Percentiles rank a stretch among this genome's conserved stretches.
phyloP scores from a whole-genome alignment of 805 yeast species.

The Wickerhamiella hasegawae region DNA sequence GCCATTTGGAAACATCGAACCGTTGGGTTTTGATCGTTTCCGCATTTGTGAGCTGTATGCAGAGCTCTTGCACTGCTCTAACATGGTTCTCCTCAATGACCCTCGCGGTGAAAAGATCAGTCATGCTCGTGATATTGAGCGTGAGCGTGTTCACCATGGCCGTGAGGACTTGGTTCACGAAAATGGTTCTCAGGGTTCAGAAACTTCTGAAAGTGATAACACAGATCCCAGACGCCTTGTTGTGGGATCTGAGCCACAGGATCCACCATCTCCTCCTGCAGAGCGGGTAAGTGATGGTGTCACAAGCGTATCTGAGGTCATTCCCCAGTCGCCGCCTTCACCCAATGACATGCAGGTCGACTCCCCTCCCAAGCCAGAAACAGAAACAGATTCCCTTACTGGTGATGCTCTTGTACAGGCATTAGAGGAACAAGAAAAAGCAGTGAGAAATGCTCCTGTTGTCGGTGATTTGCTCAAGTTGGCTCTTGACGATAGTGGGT shows the following conservation, averaged over 20 bases:
- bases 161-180: neutral
- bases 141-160: constrained; percentile 19
- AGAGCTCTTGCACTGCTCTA: constrained; percentile 90
- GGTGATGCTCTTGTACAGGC: constrained; percentile 8
- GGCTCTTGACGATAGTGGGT: constrained; percentile 56
- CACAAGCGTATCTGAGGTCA: neutral
- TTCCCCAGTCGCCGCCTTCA: neutral
- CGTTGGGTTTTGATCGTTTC: constrained; percentile 82
- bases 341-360: constrained; percentile 1
- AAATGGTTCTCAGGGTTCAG: neutral
- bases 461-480: constrained; percentile 82
- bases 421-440: constrained; percentile 14
- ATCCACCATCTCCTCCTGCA: no score
- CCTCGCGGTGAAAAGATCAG: constrained; percentile 54
- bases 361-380: neutral
- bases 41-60: constrained; percentile 86
- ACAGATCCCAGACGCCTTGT: neutral
- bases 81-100: constrained; percentile 82
- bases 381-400: neutral
- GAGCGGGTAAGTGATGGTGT: neutral
- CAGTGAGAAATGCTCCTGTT: constrained; percentile 42
- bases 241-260: neutral
- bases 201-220: neutral
- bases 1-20: constrained; percentile 51
- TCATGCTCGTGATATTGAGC: constrained; percentile 47